Percentiles rank a stretch among this genome's conserved stretches.
These are phyloP conservation scores for Apophysomyces sp. DNA, from an alignment of 371 early-diverging fungal genomes.

Conservation along the genomic window DNA sequence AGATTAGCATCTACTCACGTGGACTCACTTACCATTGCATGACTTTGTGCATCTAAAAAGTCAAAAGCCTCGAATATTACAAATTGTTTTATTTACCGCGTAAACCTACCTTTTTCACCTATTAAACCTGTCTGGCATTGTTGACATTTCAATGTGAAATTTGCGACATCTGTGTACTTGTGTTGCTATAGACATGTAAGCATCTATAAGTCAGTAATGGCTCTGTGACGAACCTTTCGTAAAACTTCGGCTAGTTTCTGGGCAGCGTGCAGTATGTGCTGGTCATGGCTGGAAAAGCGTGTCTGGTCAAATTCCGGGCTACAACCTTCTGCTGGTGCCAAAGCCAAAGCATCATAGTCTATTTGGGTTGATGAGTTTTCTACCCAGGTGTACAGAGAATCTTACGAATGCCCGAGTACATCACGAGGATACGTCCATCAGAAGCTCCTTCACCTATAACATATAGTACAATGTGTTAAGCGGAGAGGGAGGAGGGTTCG, in stretches of 20 bases:
- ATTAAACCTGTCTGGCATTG: constrained; percentile 50
- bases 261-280: constrained; percentile 38
- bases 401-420: constrained; percentile 68
- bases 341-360: constrained; percentile 64
- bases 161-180: constrained; percentile 59
- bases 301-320: constrained; percentile 59
- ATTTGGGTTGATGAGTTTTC: not conserved
- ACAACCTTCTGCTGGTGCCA: constrained; percentile 42
- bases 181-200: constrained; percentile 31
- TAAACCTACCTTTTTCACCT: constrained; percentile 55
- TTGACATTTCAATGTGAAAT: constrained; percentile 56
- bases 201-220: not conserved
- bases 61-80: not conserved
- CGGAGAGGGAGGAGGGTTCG: not conserved
- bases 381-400: not conserved
- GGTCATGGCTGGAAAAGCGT: constrained; percentile 35
- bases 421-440: constrained; percentile 45
- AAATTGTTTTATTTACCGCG: not conserved
- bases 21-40: constrained; percentile 10
- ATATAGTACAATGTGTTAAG: not conserved
- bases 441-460: constrained; percentile 50
- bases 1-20: not conserved
- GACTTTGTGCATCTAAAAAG: constrained; percentile 13
- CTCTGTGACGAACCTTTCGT: constrained; percentile 33
- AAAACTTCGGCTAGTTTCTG: constrained; percentile 37